A percentile compares a stretch with the other conserved stretches of the same genome.
phyloP scores from a whole-genome alignment of 768 basidiomycete genomes.

The Leccinum aurantiacum region DNA sequence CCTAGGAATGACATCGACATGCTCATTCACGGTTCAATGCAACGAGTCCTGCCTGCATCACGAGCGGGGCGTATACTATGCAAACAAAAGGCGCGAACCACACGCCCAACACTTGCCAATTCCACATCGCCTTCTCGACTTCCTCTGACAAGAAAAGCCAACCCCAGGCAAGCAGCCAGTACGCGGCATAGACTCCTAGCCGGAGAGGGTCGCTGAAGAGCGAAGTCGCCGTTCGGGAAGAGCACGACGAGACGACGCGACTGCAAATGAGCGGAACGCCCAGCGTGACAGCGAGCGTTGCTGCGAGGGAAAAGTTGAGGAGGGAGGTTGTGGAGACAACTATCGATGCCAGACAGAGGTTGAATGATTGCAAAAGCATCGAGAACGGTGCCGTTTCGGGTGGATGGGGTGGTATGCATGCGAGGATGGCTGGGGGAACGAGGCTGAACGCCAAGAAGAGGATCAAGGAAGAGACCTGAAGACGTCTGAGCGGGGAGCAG shows the following conservation, averaged over 20 bases:
- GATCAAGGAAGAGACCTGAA: slow-evolving; percentile 28
- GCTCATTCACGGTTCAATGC: slow-evolving; percentile 33
- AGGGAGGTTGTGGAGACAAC: slow-evolving; percentile 84
- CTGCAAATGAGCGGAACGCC: slow-evolving; percentile 62
- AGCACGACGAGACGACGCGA: slow-evolving; percentile 34
- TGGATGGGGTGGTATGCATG: slow-evolving; percentile 24
- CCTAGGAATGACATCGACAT: background rate
- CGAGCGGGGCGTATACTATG: slow-evolving; percentile 72
- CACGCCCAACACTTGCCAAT: slow-evolving; percentile 76
- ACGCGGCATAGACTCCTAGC: slow-evolving; percentile 32
- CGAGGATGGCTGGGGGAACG: slow-evolving; percentile 36
- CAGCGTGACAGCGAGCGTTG: slow-evolving; percentile 61
- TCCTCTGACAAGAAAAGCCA: slow-evolving; percentile 55
- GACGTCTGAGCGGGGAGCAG: slow-evolving; percentile 13
- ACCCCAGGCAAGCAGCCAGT: slow-evolving; percentile 51
- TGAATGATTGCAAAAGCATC: slow-evolving; percentile 64
- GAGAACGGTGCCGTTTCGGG: slow-evolving; percentile 40
- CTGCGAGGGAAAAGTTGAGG: slow-evolving; percentile 90
- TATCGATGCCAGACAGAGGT: slow-evolving; percentile 82
- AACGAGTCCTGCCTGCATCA: slow-evolving; percentile 68
- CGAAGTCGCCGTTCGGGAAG: slow-evolving; percentile 17
- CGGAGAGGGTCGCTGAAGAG: slow-evolving; percentile 25
- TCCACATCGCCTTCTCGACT: slow-evolving; percentile 55
- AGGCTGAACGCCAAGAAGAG: slow-evolving; percentile 32
- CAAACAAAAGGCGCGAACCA: slow-evolving; percentile 87